A percentile compares a stretch with the other conserved stretches of the same genome.
Evolutionary conservation across 164 flowering plant genomes (phyloP).

Genomic region (Buxus sempervirens): DNA sequence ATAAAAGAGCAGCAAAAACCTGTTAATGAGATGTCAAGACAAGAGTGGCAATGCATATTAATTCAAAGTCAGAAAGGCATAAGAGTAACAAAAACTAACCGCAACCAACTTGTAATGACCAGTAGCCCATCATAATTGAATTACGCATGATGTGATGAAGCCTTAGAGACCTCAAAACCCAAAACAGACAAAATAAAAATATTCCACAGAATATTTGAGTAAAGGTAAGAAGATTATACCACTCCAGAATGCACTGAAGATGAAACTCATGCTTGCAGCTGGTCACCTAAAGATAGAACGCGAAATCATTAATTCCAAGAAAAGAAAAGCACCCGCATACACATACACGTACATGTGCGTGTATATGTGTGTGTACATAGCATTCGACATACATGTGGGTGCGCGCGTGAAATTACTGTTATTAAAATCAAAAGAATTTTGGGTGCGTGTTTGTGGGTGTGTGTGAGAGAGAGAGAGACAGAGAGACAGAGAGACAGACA

Average conservation of each 20-base stretch:
- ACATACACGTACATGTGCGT: no score
- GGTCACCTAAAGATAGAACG: slow-evolving; percentile 59
- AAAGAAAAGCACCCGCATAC: background rate
- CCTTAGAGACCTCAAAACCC: background rate
- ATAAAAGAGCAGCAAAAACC: background rate
- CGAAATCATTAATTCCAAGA: background rate
- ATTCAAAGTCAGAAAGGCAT: background rate
- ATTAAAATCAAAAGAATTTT: no score
- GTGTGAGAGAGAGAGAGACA: no score
- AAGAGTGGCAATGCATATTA: background rate
- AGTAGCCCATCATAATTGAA: background rate
- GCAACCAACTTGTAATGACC: background rate
- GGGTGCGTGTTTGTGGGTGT: no score
- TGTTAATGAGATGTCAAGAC: background rate
- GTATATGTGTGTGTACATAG: no score
- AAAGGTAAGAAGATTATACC: slow-evolving; percentile 34
- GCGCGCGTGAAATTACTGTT: no score
- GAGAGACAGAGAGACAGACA: background rate
- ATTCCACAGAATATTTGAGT: background rate
- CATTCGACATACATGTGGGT: no score
- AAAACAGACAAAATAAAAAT: background rate
- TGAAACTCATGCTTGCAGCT: slow-evolving; percentile 96
- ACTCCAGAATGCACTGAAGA: slow-evolving; percentile 97
- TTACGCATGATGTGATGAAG: background rate
- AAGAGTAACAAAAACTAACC: background rate